Evolutionary conservation across 2,329 filamentous ascomycete species (phyloP).

Genomic region (Aspergillus aculeatinus): DNA sequence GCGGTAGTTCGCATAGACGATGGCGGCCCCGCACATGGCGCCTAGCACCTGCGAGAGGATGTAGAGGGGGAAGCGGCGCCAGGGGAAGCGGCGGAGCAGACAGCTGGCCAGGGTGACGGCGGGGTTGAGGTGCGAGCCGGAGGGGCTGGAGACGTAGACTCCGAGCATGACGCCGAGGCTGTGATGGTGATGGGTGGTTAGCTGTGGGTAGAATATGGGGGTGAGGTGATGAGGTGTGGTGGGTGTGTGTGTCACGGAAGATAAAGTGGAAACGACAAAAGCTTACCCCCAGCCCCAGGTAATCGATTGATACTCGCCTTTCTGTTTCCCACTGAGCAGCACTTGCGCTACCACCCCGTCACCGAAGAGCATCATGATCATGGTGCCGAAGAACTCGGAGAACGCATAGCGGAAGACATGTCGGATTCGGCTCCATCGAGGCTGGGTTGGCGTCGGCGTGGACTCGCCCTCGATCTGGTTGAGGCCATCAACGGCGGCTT

Average conservation of each 20-base stretch:
- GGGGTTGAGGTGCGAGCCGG: slow-evolving; percentile 67
- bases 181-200: slow-evolving; percentile 1
- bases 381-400: slow-evolving; percentile 67
- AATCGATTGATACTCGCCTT: slow-evolving; percentile 53
- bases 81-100: slow-evolving; percentile 66
- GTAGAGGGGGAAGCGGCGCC: slow-evolving; percentile 69
- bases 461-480: background rate
- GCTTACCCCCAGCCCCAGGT: slow-evolving; percentile 51
- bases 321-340: slow-evolving; percentile 52
- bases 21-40: slow-evolving; percentile 60
- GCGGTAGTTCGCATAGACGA: slow-evolving; percentile 64
- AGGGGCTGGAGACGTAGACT: slow-evolving; percentile 60
- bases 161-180: slow-evolving; percentile 68
- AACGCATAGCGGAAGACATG: slow-evolving; percentile 57
- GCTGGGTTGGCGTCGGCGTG: slow-evolving; percentile 14
- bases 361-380: slow-evolving; percentile 68
- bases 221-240: background rate
- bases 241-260: too few species aligned
- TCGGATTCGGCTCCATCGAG: slow-evolving; percentile 57
- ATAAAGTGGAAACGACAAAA: slow-evolving; percentile 13
- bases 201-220: slow-evolving; percentile 8
- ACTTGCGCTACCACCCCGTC: slow-evolving; percentile 72
- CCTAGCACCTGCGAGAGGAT: slow-evolving; percentile 65
- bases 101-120: slow-evolving; percentile 71
- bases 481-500: background rate